Evolutionary conservation across 768 basidiomycete genomes (phyloP), one percentile per base, ranked within the genome.

Genomic region (Trametes coccinea): DNA sequence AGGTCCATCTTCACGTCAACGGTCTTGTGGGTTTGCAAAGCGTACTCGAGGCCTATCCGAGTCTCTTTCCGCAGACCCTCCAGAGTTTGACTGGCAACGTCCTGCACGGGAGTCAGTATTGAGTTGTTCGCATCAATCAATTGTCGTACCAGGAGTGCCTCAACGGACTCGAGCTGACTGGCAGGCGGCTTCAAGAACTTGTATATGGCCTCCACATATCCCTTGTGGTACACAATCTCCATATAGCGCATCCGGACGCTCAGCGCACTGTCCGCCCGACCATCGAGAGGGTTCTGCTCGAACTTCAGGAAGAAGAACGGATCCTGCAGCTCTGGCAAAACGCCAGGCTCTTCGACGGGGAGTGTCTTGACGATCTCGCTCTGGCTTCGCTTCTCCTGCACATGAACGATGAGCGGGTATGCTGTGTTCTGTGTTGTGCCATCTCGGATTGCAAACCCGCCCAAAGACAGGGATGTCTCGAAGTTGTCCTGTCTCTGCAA

Each of bases 1-100:
- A 99, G 83, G 69, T 99, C 95, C 77, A 99, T 85, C 66, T 93
- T 91, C n/a, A 99, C 80, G 72, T 98, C 95, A 46, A 98, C 80
- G 1, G 97, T 98, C 79, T 94, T 96, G 80, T 97, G 95, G 14
- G 85, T 87, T 73, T 95, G 88, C 50, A 99, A 75, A 0, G 96
- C 96, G 75, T 90, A 90, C 77, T 98, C 96, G 55, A 99, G 78
- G 14, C 97, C 94, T 0, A 93, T 92, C 55, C 97, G 79, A 6
- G 97, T 98, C 71, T 98, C 95, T 70, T 94, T 94, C 59, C 95
- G 82, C 29, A 99, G 77, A 5, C 92, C 95, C 71, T 98, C 96
- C 2, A 99, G 78, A 0, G 95, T 98, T 71, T 94, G 86, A 66
- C 91, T 95, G 0, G 97, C 97, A 14, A 85, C 97, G 71, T 84